These are phyloP conservation scores for Russula dissimulans DNA, from an alignment of 768 basidiomycete genomes.

Conservation along the genomic window DNA sequence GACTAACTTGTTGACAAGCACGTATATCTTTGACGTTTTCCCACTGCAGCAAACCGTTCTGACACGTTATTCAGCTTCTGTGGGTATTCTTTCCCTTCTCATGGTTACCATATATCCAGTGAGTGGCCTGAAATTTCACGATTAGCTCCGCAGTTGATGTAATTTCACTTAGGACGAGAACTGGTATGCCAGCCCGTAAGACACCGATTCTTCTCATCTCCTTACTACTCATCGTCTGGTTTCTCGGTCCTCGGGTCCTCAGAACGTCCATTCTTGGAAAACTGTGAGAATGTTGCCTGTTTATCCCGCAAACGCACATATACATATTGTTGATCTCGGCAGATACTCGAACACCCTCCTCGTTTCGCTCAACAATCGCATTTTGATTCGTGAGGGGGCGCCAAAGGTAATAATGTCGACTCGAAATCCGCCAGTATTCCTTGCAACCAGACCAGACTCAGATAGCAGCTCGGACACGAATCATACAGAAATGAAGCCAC, in stretches of 20 bases:
- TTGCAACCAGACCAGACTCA: no score
- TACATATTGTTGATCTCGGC: not conserved
- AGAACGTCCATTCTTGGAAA: not conserved
- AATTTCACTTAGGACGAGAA: not conserved
- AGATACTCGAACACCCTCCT: conserved; percentile 24
- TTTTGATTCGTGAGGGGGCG: not conserved
- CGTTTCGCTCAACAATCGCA: conserved; percentile 21
- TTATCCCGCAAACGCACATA: no score
- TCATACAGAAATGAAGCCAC: no score
- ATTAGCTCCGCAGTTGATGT: not conserved
- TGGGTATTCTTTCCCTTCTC: not conserved
- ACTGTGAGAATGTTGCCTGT: not conserved
- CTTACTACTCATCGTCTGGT: not conserved
- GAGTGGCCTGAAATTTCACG: not conserved
- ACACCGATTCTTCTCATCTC: no score
- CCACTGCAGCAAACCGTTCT: not conserved
- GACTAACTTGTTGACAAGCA: conserved; percentile 20
- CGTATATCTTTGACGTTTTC: not conserved
- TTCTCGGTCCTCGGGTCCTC: not conserved
- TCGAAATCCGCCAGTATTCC: no score
- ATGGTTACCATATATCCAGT: conserved; percentile 1
- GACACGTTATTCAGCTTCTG: not conserved
- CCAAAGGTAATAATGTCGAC: no score
- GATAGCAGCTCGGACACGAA: no score
- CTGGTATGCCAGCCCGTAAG: conserved; percentile 11